Conservation (phyloP, 2,329 filamentous ascomycete genomes). For the Alternaria incomplexa region DNA sequence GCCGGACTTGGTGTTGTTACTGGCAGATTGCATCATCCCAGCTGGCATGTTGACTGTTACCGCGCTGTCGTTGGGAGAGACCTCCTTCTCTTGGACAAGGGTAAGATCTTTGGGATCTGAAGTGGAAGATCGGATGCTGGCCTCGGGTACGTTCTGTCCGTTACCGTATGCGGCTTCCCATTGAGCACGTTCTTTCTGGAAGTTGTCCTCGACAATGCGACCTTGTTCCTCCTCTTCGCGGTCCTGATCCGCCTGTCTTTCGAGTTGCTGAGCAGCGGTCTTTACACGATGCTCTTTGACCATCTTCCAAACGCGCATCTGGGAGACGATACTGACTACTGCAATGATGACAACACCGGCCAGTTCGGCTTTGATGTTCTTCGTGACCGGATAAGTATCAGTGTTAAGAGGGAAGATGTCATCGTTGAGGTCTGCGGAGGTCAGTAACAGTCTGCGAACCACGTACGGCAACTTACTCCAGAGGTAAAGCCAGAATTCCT, state of each 20-base stretch:
- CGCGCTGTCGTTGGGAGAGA: constrained; percentile 55
- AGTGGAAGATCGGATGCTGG: constrained; percentile 55
- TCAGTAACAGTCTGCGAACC: constrained; percentile 17
- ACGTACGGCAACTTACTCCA: constrained; percentile 65
- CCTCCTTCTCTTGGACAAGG: constrained; percentile 44
- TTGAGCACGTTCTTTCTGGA: constrained; percentile 64
- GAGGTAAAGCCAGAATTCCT: constrained; percentile 95
- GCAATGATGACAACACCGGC: constrained; percentile 78
- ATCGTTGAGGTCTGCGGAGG: constrained; percentile 68
- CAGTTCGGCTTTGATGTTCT: constrained; percentile 83
- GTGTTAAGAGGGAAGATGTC: constrained; percentile 77
- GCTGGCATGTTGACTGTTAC: constrained; percentile 62
- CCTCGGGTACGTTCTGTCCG: constrained; percentile 60
- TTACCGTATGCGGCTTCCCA: constrained; percentile 81
- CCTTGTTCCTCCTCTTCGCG: constrained; percentile 74
- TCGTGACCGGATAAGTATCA: constrained; percentile 82
- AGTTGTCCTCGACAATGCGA: constrained; percentile 67
- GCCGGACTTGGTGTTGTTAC: constrained; percentile 42
- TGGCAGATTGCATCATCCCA: constrained; percentile 49
- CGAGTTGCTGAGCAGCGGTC: constrained; percentile 54
- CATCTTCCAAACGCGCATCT: constrained; percentile 84
- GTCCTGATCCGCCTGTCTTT: constrained; percentile 64
- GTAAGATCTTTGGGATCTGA: constrained; percentile 42
- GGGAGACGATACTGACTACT: constrained; percentile 78
- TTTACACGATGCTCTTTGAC: constrained; percentile 63